Conservation (phyloP, 2,329 filamentous ascomycete genomes). For the Aureobasidium subglaciale region DNA sequence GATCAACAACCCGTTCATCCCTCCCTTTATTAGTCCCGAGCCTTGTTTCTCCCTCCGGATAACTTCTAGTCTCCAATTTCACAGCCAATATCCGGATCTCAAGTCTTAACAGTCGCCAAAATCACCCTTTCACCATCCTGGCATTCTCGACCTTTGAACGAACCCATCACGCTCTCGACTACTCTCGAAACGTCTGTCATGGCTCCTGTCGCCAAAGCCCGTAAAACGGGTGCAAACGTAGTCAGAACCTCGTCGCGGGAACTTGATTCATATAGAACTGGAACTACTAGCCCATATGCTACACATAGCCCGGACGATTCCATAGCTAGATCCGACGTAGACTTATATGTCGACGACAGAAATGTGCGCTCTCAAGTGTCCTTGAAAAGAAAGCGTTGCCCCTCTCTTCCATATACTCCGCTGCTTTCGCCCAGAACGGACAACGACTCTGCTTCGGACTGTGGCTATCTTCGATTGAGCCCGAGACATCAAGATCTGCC, state of each 20-base stretch:
- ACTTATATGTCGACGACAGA: slow-evolving; percentile 29
- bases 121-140: background rate
- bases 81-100: background rate
- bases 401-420: slow-evolving; percentile 22
- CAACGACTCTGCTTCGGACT: slow-evolving; percentile 25
- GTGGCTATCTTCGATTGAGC: slow-evolving; percentile 21
- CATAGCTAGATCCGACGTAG: slow-evolving; percentile 30
- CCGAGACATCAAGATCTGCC: slow-evolving; percentile 8
- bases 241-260: background rate
- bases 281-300: background rate
- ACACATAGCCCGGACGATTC: slow-evolving; percentile 26
- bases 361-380: slow-evolving; percentile 20
- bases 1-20: background rate
- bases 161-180: background rate
- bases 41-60: background rate
- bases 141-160: background rate
- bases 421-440: slow-evolving; percentile 27
- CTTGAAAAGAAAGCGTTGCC: slow-evolving; percentile 26
- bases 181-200: background rate
- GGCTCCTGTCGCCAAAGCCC: background rate
- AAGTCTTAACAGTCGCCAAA: background rate
- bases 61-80: background rate
- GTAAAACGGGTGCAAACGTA: background rate
- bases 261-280: background rate
- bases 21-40: background rate